Evolutionary conservation across 2,329 filamentous ascomycete species (phyloP).

Genomic region (Alternaria brassicae): DNA sequence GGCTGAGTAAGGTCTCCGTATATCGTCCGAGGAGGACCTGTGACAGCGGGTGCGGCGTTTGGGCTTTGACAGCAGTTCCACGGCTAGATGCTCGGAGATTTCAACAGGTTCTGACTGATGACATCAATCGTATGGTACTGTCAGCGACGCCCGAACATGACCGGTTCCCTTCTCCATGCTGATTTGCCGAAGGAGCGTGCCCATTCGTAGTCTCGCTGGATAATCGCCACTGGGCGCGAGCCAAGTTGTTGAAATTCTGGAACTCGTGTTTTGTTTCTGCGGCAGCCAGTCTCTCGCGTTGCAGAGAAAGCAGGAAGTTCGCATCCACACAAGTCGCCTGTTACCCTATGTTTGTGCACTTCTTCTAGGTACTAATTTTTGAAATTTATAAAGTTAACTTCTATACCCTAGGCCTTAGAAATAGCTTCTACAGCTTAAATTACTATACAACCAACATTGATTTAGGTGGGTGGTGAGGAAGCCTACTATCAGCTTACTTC

Average conservation of each 20-base stretch:
- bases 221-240: not conserved
- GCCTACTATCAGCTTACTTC: too few species aligned
- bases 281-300: not conserved
- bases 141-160: not conserved
- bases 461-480: too few species aligned
- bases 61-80: not conserved
- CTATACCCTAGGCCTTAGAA: too few species aligned
- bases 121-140: not conserved
- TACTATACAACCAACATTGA: too few species aligned
- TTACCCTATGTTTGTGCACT: too few species aligned
- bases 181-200: not conserved
- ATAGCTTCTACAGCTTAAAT: too few species aligned
- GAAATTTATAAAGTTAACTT: too few species aligned
- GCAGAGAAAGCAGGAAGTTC: too few species aligned
- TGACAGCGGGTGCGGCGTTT: not conserved
- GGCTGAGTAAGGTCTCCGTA: not conserved
- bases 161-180: not conserved
- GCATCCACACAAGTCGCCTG: too few species aligned
- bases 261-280: not conserved
- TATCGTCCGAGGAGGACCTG: not conserved
- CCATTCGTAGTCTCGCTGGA: not conserved
- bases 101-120: not conserved
- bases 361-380: too few species aligned
- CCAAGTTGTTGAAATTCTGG: not conserved
- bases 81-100: constrained; percentile 1